phyloP scores from a whole-genome alignment of 139 green algal genomes.

The Chlamydomonas sphaeroides region DNA sequence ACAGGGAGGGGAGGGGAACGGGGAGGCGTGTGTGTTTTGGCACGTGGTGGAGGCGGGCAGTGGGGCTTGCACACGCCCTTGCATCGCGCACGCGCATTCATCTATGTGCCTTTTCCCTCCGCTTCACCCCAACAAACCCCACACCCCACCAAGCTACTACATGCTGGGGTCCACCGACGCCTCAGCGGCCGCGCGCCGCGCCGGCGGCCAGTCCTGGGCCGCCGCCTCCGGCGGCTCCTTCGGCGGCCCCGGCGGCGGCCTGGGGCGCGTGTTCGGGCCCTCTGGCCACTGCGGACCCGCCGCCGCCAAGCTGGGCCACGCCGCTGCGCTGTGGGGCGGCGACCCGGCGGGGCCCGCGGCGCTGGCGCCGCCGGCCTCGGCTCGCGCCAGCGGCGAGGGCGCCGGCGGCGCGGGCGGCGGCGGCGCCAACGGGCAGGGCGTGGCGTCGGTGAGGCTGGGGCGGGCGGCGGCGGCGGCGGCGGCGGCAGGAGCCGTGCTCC shows the following conservation, averaged over 20 bases:
- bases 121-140: too few relatives aligned
- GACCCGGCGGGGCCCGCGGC: slow-evolving; percentile 4
- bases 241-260: background rate
- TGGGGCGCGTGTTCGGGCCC: slow-evolving; percentile 26
- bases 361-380: background rate
- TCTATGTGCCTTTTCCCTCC: too few relatives aligned
- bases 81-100: too few relatives aligned
- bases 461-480: slow-evolving; percentile 46
- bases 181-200: slow-evolving; percentile 5
- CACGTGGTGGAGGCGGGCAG: too few relatives aligned
- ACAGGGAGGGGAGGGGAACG: background rate
- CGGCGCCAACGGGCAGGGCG: slow-evolving; percentile 80
- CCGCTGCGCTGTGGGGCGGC: slow-evolving; percentile 13
- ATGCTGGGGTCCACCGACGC: slow-evolving; percentile 70
- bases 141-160: slow-evolving; percentile 76
- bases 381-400: slow-evolving; percentile 1
- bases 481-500: background rate
- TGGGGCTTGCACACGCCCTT: too few relatives aligned
- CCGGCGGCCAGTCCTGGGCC: slow-evolving; percentile 28
- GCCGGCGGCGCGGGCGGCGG: background rate
- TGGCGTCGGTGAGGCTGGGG: slow-evolving; percentile 75
- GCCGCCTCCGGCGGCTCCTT: background rate
- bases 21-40: too few relatives aligned
- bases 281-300: background rate
- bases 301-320: slow-evolving; percentile 12